Evolutionary conservation across 2,329 filamentous ascomycete genomes (phyloP).

Genomic region (Coniochaeta sp.): DNA sequence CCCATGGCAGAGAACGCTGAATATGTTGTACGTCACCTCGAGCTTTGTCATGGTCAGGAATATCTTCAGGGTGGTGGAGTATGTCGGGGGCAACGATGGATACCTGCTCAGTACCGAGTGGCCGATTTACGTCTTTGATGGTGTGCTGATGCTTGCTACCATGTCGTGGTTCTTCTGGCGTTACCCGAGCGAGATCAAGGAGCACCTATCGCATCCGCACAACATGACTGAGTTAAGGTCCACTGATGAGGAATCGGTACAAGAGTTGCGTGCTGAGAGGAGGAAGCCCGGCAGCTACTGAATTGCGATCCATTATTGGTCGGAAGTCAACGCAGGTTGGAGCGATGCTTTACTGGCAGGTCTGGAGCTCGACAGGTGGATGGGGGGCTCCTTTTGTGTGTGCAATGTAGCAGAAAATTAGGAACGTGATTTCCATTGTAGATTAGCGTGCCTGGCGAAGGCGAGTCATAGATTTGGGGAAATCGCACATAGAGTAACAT

Average conservation of each 20-base stretch:
- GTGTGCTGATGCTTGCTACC: conserved; percentile 17
- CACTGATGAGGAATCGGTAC: background rate
- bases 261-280: background rate
- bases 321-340: too few relatives aligned
- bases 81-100: conserved; percentile 21
- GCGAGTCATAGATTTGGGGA: too few relatives aligned
- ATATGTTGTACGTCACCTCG: conserved; percentile 13
- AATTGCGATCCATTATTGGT: too few relatives aligned
- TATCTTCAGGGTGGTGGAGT: conserved; percentile 31
- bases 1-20: conserved; percentile 19
- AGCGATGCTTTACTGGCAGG: too few relatives aligned
- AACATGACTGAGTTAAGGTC: background rate
- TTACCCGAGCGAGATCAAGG: conserved; percentile 5
- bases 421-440: too few relatives aligned
- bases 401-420: too few relatives aligned
- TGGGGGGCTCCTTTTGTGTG: too few relatives aligned
- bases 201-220: background rate
- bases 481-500: too few relatives aligned
- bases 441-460: too few relatives aligned
- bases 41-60: conserved; percentile 29
- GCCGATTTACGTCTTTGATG: conserved; percentile 24
- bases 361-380: too few relatives aligned
- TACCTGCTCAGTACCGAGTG: conserved; percentile 21
- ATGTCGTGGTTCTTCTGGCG: conserved; percentile 11
- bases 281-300: background rate